Evolutionary conservation across 108 stramenopile genomes (phyloP), one percentile per base, ranked within the genome.

Genomic region (Cyclostephanos tholiformis): DNA sequence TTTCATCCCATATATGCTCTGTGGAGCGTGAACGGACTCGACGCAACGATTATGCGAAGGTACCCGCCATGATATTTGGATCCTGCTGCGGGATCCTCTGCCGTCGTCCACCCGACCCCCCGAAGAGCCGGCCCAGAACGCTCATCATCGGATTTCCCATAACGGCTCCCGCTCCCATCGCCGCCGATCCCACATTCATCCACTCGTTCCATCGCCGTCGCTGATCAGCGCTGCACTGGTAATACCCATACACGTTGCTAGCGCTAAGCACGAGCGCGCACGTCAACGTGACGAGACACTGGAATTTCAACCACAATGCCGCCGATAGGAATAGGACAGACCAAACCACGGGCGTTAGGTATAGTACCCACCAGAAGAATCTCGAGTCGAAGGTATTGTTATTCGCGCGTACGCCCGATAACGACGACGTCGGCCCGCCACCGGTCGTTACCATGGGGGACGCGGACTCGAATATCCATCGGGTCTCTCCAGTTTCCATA

Each of bases 231-330:
- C 87, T 89, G 82, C 98, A 99, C 65, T 96, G 94, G 71, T 93
- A 96, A 80, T 97, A 99, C 1, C 98, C 98, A 76, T 96, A 91
- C 14, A 97, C 95, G 81, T 99, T 99, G 20, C 96, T 93, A 23
- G 69, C 65, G 48, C 80, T 86, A 51, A 99, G 76, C 0, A 87
- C 77, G 36, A 98, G 62, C 19, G 96, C 97, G 68, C 90, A 92
- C 38, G 84, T 63, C 29, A 91, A 76, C 50, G 96, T 82, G n/a
- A 97, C 82, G 43, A 98, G 84, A 89, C 97, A 99, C 51, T 89
- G 79, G 36, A 97, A 76, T 35, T 95, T 69, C 46, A 97, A 77
- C 67, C 81, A 85, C 29, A 98, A 41, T 20, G 97, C 57, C 8
- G 86, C 97, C 30, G 93, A 70, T 53, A 93, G 55, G 67, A 94